A percentile compares a stretch with the other conserved stretches of the same genome.
phyloP scores from a whole-genome alignment of 1,284 basidiomycete species.

The Filobasidium uniguttulatum region DNA sequence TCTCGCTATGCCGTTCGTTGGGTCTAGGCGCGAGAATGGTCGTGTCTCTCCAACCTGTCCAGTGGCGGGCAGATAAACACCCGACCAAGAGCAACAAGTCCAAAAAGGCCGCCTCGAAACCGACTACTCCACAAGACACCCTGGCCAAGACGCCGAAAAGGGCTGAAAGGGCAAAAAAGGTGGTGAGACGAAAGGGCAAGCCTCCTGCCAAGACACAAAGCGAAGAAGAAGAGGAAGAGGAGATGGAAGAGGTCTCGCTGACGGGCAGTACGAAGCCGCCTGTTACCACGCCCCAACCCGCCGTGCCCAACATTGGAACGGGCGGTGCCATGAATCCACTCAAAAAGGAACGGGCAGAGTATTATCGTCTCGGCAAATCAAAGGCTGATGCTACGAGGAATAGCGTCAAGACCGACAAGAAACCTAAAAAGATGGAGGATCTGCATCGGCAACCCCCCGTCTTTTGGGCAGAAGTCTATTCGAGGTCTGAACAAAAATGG shows the following conservation, averaged over 20 bases:
- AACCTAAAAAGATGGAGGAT: slow-evolving; percentile 24
- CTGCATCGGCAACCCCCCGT: slow-evolving; percentile 53
- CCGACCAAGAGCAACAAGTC: slow-evolving; percentile 24
- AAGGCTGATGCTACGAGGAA: slow-evolving; percentile 20
- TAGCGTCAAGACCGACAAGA: slow-evolving; percentile 20
- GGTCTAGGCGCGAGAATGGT: slow-evolving; percentile 79
- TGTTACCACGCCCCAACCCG: not conserved
- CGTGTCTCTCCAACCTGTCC: slow-evolving; percentile 77
- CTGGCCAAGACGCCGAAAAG: slow-evolving; percentile 2
- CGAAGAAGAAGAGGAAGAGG: slow-evolving; percentile 26
- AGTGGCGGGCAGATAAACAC: slow-evolving; percentile 49
- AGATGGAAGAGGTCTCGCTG: slow-evolving; percentile 33
- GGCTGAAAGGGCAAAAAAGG: not conserved
- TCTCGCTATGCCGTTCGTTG: slow-evolving; percentile 71
- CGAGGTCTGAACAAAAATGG: slow-evolving; percentile 80
- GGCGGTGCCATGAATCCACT: not conserved
- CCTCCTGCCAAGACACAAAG: slow-evolving; percentile 20
- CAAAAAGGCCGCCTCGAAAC: not conserved
- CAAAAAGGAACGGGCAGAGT: not conserved
- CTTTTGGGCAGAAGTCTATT: slow-evolving; percentile 97
- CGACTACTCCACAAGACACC: not conserved
- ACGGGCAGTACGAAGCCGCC: not conserved
- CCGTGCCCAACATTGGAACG: not conserved
- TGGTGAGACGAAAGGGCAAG: slow-evolving; percentile 24
- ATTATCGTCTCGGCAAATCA: slow-evolving; percentile 12